phyloP scores from a whole-genome alignment of 768 basidiomycete species.

The Mycena kentingensis region DNA sequence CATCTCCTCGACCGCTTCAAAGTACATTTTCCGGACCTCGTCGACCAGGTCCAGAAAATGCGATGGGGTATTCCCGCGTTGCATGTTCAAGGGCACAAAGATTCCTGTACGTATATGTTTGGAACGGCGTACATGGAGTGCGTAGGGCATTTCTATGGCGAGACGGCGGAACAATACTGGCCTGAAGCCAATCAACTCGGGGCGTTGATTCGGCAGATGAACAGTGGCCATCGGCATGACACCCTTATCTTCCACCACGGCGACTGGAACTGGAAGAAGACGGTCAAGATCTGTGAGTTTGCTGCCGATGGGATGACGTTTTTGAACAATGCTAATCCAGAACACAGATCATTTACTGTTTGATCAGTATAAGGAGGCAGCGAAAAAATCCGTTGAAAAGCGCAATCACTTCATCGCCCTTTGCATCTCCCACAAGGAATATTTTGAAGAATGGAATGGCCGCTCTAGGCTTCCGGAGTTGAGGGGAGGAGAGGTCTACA shows the following conservation, averaged over 20 bases:
- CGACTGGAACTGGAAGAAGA: conserved; percentile 26
- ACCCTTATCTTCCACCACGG: conserved; percentile 23
- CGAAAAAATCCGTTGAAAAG: neutral
- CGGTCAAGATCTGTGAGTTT: neutral
- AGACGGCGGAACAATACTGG: conserved; percentile 25
- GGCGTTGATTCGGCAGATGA: conserved; percentile 26
- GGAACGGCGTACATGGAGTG: conserved; percentile 22
- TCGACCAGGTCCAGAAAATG: conserved; percentile 4
- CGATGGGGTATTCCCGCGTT: conserved; percentile 19
- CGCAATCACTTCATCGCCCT: neutral
- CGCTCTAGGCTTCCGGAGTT: neutral
- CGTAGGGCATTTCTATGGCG: conserved; percentile 28
- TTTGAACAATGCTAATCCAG: neutral
- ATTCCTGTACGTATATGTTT: conserved; percentile 22
- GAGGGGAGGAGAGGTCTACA: neutral
- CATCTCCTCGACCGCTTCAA: conserved; percentile 14
- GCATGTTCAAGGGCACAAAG: conserved; percentile 26
- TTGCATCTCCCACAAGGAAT: neutral
- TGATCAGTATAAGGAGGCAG: neutral
- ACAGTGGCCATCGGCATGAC: conserved; percentile 24
- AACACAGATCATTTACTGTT: neutral
- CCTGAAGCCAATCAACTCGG: conserved; percentile 20
- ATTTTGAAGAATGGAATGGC: neutral
- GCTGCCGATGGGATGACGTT: no score
- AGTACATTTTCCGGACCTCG: conserved; percentile 14